Evolutionary conservation across 352 stramenopile species (phyloP).

Genomic region (Phytophthora constricta): DNA sequence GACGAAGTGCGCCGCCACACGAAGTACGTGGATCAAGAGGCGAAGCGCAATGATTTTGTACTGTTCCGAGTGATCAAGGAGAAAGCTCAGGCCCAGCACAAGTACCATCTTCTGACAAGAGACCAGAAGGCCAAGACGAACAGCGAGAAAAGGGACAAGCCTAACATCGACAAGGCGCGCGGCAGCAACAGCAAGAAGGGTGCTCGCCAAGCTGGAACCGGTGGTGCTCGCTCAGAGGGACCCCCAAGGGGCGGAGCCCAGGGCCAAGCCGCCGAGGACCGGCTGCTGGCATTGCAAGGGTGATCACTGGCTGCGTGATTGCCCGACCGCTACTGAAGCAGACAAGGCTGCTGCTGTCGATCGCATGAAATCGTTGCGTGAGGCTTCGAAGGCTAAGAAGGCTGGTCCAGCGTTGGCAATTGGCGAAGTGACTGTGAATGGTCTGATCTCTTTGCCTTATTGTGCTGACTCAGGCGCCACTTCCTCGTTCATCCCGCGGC

Average conservation of each 20-base stretch:
- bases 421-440: conserved; percentile 5
- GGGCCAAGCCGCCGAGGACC: not conserved
- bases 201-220: no score
- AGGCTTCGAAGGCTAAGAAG: not conserved
- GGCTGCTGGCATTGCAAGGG: conserved; percentile 12
- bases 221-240: no score
- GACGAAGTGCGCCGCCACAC: conserved; percentile 8
- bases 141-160: conserved; percentile 5
- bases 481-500: not conserved
- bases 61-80: conserved; percentile 22
- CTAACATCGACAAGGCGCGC: no score
- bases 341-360: conserved; percentile 8
- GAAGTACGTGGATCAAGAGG: conserved; percentile 11
- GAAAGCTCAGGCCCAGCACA: conserved; percentile 9
- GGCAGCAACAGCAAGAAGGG: no score
- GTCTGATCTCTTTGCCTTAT: conserved; percentile 1
- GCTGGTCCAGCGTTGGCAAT: not conserved
- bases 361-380: conserved; percentile 10
- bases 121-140: no score
- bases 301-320: conserved; percentile 9
- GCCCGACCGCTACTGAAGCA: not conserved
- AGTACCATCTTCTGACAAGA: conserved; percentile 9
- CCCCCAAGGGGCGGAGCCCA: no score
- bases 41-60: conserved; percentile 14
- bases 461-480: conserved; percentile 1